Conservation (phyloP, 2,329 filamentous ascomycete species). For the Clonostachys sp. region DNA sequence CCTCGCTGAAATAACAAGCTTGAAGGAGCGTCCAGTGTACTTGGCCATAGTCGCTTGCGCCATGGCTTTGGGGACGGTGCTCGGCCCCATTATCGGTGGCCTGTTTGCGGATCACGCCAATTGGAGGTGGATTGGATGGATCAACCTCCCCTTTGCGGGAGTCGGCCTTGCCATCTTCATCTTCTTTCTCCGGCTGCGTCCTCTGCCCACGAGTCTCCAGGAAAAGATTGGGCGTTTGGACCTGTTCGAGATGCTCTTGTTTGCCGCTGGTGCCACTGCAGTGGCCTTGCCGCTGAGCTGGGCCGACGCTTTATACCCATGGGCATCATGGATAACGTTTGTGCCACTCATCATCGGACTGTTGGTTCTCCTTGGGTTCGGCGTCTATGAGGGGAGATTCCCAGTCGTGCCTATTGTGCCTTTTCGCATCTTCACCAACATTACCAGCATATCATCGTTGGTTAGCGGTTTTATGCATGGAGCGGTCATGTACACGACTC, state of each 20-base stretch:
- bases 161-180: conserved; percentile 8
- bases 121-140: conserved; percentile 23
- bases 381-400: conserved; percentile 14
- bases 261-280: conserved; percentile 13
- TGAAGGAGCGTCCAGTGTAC: conserved; percentile 17
- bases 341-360: conserved; percentile 22
- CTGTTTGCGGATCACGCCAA: conserved; percentile 10
- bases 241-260: conserved; percentile 19
- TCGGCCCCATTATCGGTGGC: conserved; percentile 15
- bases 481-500: conserved; percentile 14
- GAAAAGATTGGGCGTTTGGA: conserved; percentile 17
- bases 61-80: conserved; percentile 7
- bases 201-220: background rate
- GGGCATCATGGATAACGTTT: conserved; percentile 23
- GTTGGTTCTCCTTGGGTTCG: conserved; percentile 15
- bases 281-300: conserved; percentile 23
- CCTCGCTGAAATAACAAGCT: conserved; percentile 29
- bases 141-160: conserved; percentile 19
- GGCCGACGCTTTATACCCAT: conserved; percentile 22
- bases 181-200: conserved; percentile 11
- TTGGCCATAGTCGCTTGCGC: conserved; percentile 12
- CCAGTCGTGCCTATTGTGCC: conserved; percentile 20
- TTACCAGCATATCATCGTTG: conserved; percentile 15
- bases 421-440: conserved; percentile 15
- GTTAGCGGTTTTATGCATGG: conserved; percentile 20